Evolutionary conservation across 225 moss, liverwort and hornwort species (phyloP), one percentile per base, ranked within the genome.

Genomic region (Marchantia paleacea): DNA sequence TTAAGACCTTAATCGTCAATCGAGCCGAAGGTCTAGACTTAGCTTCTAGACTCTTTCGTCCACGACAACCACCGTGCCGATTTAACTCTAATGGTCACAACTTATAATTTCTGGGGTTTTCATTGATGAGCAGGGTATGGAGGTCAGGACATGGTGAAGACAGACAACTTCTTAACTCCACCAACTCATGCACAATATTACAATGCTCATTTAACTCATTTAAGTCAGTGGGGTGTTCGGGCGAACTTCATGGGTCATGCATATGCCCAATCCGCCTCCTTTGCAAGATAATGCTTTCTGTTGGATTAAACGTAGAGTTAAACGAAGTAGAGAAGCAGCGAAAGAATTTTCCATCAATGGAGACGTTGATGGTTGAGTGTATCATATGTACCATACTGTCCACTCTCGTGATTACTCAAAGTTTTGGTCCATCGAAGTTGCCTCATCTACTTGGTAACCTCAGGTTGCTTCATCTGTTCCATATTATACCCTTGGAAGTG

Each of bases 131-230:
- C 73, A 75, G 75, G 71, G 28, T 72, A 69, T 48, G 57, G 47
- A 76, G 82, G 52, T 48, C 47, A 14, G 68, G 64, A 26, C 52
- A 55, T 84, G 72, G 30, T 67, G 39, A 79, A 53, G 69, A 50
- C 50, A 70, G 53, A 55, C 12, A 64, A 22, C 39, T 49, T 70
- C 24, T 65, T 75, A 69, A 63, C 61, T 49, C 51, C 79, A 52
- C 28, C 75, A 72, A n/a, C 51, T 60, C 61, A 85, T 79, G 70
- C 60, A 75, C 76, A 29, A 63, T 70, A 63, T 50, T 61, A 78
- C 77, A 69, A 77, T 69, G 69, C 52, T 22, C 69, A 69, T 47
- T 58, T 69, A 79, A 26, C 55, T 14, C 47, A 69, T 55, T 9
- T 76, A 47, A 74, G 81, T 66, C 73, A 81, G 22, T 26, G 54